Evolutionary conservation across 495 filamentous ascomycete genomes (phyloP).

Genomic region (Cryomyces minteri): DNA sequence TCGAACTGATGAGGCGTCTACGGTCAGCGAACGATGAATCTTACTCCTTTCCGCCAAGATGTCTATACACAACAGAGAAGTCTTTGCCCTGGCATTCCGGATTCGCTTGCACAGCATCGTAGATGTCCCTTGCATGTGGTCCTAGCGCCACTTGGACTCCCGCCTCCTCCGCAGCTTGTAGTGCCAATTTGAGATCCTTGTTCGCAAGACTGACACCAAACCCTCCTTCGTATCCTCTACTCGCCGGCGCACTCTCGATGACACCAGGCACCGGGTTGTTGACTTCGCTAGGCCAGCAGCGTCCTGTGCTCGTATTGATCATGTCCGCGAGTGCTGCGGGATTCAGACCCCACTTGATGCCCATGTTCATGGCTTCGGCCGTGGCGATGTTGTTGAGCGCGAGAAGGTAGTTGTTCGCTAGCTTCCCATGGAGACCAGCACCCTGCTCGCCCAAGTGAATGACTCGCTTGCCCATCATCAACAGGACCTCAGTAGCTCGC

Average conservation of each 20-base stretch:
- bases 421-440: constrained; percentile 12
- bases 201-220: constrained; percentile 8
- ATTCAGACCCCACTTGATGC: constrained; percentile 9
- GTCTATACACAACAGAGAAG: constrained; percentile 25
- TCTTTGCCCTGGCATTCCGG: constrained; percentile 51
- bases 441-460: constrained; percentile 10
- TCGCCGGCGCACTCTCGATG: constrained; percentile 6
- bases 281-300: constrained; percentile 9
- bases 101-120: constrained; percentile 37
- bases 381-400: constrained; percentile 10
- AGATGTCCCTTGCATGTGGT: constrained; percentile 45
- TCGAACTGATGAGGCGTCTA: no score
- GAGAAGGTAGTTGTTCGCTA: constrained; percentile 15
- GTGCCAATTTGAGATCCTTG: constrained; percentile 48
- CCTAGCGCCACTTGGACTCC: constrained; percentile 48
- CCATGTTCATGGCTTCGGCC: constrained; percentile 14
- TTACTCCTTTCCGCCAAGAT: constrained; percentile 20
- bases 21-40: background rate
- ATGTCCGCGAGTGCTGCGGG: constrained; percentile 11
- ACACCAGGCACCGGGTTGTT: constrained; percentile 14
- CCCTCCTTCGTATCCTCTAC: constrained; percentile 12
- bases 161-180: constrained; percentile 50
- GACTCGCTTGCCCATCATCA: constrained; percentile 9
- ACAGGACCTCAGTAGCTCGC: constrained; percentile 4
- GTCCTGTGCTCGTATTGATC: constrained; percentile 10